A percentile compares a stretch with the other conserved stretches of the same genome.
These are phyloP conservation scores for Globisporangium perplexum DNA, from an alignment of 352 stramenopile species.

Conservation along the genomic window DNA sequence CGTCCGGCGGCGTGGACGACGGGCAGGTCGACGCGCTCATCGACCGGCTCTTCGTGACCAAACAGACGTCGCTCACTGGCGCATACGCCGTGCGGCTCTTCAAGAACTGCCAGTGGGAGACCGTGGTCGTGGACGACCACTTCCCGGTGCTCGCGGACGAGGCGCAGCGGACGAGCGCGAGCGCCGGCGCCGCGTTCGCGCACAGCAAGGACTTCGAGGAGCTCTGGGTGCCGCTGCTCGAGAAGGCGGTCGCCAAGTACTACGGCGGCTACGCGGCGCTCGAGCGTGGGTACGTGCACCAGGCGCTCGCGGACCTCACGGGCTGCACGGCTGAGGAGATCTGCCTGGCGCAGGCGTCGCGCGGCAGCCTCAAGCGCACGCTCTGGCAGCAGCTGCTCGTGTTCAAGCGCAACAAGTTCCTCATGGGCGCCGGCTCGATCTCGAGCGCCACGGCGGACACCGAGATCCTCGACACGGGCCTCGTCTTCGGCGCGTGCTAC, in stretches of 20 bases:
- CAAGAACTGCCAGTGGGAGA: constrained; percentile 92
- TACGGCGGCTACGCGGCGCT: constrained; percentile 85
- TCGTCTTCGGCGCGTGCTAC: constrained; percentile 90
- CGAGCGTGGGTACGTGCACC: constrained; percentile 87
- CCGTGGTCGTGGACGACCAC: constrained; percentile 89
- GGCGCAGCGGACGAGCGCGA: constrained; percentile 28
- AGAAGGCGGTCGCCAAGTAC: constrained; percentile 93
- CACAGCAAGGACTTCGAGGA: constrained; percentile 87
- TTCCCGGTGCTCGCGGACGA: constrained; percentile 79
- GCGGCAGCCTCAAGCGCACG: constrained; percentile 83
- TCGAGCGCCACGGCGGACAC: constrained; percentile 79
- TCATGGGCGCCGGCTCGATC: constrained; percentile 88
- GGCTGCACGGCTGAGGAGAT: constrained; percentile 87
- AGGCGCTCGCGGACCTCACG: constrained; percentile 85
- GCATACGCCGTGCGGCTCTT: constrained; percentile 90
- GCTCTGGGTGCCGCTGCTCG: constrained; percentile 90
- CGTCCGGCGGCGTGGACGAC: constrained; percentile 84
- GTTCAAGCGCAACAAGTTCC: constrained; percentile 85
- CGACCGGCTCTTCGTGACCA: constrained; percentile 86
- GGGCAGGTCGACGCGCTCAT: constrained; percentile 87
- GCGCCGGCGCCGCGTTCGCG: constrained; percentile 81
- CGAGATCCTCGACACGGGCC: constrained; percentile 83
- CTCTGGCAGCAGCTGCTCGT: constrained; percentile 89
- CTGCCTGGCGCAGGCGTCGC: constrained; percentile 72
- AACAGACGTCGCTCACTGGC: constrained; percentile 87